Evolutionary conservation across 2,329 filamentous ascomycete genomes (phyloP), one percentile per base, ranked within the genome.

Genomic region (Cadophora sp.): DNA sequence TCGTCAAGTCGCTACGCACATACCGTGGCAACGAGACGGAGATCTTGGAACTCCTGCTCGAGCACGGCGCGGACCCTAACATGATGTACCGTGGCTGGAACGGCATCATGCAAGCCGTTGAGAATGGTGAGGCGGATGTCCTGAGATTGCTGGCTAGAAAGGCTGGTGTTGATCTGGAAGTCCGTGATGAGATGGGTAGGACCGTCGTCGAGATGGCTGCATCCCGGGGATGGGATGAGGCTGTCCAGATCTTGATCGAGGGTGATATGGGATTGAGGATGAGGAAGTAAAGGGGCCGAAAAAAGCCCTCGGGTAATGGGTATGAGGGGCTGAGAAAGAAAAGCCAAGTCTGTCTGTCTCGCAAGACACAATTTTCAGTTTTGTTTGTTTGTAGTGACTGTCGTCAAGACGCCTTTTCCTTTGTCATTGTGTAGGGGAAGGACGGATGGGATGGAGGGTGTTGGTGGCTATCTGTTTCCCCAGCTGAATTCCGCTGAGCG

Each of bases 1-100:
- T 92, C 62, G 88, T 92, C 76, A 92, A 91, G 77, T 87, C 89
- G 1, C 82, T 92, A 53, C 84, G 89, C 3, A 81, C 87, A 24
- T 85, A 85, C 72, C 80, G 84, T 63, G 81, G 82, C 9, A 81
- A 83, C 41, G 84, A 90, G 71, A 83, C 84, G 0, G 84, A 87
- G 48, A 86, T 90, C 64, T 82, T 91, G 39, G 84, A 89, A 76
- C 81, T 89, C 78, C 81, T 92, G 6, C 81, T 92, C 8, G 83
- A 83, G 13, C 82, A 84, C 67, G 89, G 89, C 11, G 89, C 87
- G 1, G 87, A 91, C 72, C 87, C 89, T 58, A 92, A 92, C 79
- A 85, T 86, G 76, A 80, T 89, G 68, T 90, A 90, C 77, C 84
- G 88, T 0, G 87, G 87, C 5, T 89, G 88, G 85, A 90, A 87